phyloP scores from a whole-genome alignment of 257 asterid genomes.

The Jacaranda copaia region DNA sequence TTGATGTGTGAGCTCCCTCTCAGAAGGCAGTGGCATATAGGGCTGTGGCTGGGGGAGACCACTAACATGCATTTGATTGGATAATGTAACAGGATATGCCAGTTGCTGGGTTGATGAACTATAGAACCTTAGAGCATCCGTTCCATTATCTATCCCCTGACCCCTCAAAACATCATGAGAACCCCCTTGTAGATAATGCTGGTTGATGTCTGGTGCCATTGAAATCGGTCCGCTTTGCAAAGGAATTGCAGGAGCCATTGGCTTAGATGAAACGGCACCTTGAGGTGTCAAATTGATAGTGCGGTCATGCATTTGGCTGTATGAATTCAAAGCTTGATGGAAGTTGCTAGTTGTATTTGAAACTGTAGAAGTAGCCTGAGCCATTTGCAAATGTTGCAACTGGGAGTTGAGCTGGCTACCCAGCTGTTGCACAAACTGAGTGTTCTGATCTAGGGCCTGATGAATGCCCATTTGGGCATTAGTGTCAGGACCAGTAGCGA shows the following conservation, averaged over 20 bases:
- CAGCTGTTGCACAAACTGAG: slow-evolving; percentile 52
- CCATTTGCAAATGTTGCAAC: slow-evolving; percentile 51
- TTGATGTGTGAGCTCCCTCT: slow-evolving; percentile 49
- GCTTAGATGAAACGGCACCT: slow-evolving; percentile 49
- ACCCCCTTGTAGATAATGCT: slow-evolving; percentile 58
- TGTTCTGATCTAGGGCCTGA: slow-evolving; percentile 50
- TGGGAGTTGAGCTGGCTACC: slow-evolving; percentile 59
- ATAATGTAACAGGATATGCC: slow-evolving; percentile 51
- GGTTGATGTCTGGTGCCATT: slow-evolving; percentile 52
- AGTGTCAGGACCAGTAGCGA: slow-evolving; percentile 52
- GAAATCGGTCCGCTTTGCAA: slow-evolving; percentile 56
- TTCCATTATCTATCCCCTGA: slow-evolving; percentile 54
- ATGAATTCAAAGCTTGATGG: slow-evolving; percentile 50
- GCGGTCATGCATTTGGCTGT: slow-evolving; percentile 55
- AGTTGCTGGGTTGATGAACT: slow-evolving; percentile 65
- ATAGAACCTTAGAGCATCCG: slow-evolving; percentile 60
- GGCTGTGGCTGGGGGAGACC: slow-evolving; percentile 55
- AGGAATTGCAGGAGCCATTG: slow-evolving; percentile 49
- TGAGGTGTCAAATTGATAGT: slow-evolving; percentile 49
- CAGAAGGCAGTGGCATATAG: slow-evolving; percentile 55
- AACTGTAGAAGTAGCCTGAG: slow-evolving; percentile 53
- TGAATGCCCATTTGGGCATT: slow-evolving; percentile 27
- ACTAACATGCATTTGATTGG: slow-evolving; percentile 57
- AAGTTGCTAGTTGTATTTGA: slow-evolving; percentile 47
- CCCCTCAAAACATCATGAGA: slow-evolving; percentile 51